phyloP scores from a whole-genome alignment of 2,329 filamentous ascomycete genomes.

The Myriangium duriaei region DNA sequence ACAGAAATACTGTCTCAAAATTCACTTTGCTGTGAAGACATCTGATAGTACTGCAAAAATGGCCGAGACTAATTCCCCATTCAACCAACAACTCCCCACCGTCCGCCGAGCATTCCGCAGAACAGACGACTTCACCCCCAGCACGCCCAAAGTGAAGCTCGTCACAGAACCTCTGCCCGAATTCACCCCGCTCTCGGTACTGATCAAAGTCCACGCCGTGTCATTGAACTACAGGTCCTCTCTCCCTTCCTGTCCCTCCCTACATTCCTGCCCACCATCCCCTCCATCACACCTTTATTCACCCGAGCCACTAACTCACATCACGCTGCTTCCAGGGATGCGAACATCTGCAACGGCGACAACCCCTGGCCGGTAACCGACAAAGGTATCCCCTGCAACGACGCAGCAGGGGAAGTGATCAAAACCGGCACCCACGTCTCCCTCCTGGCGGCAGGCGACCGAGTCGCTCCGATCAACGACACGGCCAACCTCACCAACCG shows the following conservation, averaged over 20 bases:
- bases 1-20: no score
- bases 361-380: constrained; percentile 21
- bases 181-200: constrained; percentile 13
- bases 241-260: no score
- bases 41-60: no score
- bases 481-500: constrained; percentile 29
- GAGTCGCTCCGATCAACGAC: constrained; percentile 25
- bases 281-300: no score
- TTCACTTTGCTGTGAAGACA: no score
- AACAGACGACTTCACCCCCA: constrained; percentile 19
- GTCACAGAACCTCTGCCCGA: constrained; percentile 11
- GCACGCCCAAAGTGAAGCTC: constrained; percentile 12
- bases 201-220: constrained; percentile 20
- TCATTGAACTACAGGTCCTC: constrained; percentile 23
- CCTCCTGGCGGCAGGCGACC: constrained; percentile 14
- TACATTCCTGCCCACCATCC: no score
- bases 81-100: no score
- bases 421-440: constrained; percentile 14
- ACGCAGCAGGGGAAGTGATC: constrained; percentile 21
- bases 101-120: constrained; percentile 21
- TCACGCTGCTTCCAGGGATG: no score
- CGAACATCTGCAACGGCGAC: constrained; percentile 21
- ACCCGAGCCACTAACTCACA: no score
- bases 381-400: constrained; percentile 20
- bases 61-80: no score